These are phyloP conservation scores for Apium graveolens DNA, from an alignment of 129 eudicot species.

Conservation along the genomic window DNA sequence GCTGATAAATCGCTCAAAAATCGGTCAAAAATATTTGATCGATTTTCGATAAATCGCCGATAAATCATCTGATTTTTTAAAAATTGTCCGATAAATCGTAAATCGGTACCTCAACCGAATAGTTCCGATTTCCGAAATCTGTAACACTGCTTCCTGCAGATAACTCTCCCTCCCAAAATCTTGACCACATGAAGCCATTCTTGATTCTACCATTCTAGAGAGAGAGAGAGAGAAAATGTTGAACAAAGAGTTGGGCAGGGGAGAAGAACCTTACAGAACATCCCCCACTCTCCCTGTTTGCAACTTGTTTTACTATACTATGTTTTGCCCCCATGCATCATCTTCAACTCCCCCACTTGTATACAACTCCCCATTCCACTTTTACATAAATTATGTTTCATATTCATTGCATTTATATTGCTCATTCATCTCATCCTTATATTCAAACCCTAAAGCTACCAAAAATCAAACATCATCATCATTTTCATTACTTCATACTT, in stretches of 20 bases:
- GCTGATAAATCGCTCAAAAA: no score
- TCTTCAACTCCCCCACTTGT: constrained; percentile 5
- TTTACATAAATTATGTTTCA: not conserved
- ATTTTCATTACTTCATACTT: not conserved
- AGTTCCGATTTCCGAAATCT: no score
- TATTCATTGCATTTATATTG: not conserved
- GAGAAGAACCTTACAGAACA: constrained; percentile 6
- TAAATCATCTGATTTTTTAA: no score
- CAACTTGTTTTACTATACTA: not conserved
- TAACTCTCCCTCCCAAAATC: no score
- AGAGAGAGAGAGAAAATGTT: not conserved
- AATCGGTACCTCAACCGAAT: no score
- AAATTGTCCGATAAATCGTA: no score
- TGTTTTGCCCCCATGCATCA: not conserved
- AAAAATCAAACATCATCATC: not conserved
- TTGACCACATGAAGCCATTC: no score
- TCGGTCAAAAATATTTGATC: no score
- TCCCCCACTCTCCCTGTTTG: not conserved
- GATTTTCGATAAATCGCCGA: no score
- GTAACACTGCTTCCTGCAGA: no score
- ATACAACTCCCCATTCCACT: not conserved
- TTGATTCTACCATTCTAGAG: not conserved
- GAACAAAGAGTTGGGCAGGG: not conserved
- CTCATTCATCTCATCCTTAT: not conserved
- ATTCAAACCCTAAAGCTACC: not conserved